A percentile compares a stretch with the other conserved stretches of the same genome.
These are phyloP conservation scores for Taiozyma sp. DNA, from an alignment of 1,139 yeast genomes.

Conservation along the genomic window DNA sequence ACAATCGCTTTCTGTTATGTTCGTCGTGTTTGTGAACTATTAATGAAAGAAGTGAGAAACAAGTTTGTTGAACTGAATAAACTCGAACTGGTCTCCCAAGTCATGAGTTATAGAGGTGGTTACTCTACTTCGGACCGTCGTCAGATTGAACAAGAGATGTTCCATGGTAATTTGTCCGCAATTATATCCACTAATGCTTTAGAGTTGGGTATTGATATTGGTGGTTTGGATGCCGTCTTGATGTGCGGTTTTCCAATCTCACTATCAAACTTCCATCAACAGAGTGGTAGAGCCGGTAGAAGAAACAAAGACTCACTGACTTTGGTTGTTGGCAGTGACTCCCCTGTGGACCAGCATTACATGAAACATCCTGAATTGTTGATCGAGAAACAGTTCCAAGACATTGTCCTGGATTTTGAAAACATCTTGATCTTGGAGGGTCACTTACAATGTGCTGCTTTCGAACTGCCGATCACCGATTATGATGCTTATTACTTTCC, in stretches of 20 bases:
- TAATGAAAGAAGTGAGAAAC: conserved; percentile 76
- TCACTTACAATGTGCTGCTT: conserved; percentile 94
- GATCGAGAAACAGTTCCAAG: conserved; percentile 46
- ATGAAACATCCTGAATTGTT: conserved; percentile 65
- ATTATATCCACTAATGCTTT: conserved; percentile 93
- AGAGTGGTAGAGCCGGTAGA: conserved; percentile 94
- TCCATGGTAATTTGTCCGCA: conserved; percentile 76
- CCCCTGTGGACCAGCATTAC: conserved; percentile 85
- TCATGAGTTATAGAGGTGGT: conserved; percentile 95
- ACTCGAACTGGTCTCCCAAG: conserved; percentile 49
- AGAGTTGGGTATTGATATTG: conserved; percentile 93
- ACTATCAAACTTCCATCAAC: conserved; percentile 86
- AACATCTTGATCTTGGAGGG: conserved; percentile 62
- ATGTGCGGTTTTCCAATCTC: conserved; percentile 91
- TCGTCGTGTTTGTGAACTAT: conserved; percentile 76
- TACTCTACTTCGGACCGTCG: conserved; percentile 84
- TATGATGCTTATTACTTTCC: conserved; percentile 56
- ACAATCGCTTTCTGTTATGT: conserved; percentile 90
- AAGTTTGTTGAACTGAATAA: conserved; percentile 39
- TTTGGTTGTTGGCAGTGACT: conserved; percentile 75
- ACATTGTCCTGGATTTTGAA: conserved; percentile 46
- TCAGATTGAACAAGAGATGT: conserved; percentile 84
- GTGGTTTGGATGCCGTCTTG: conserved; percentile 85
- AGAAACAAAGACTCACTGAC: conserved; percentile 75
- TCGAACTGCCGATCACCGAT: conserved; percentile 63